A percentile compares a stretch with the other conserved stretches of the same genome.
These are phyloP conservation scores for Diaporthe citriasiana DNA, from an alignment of 2,329 filamentous ascomycete species.

Conservation along the genomic window DNA sequence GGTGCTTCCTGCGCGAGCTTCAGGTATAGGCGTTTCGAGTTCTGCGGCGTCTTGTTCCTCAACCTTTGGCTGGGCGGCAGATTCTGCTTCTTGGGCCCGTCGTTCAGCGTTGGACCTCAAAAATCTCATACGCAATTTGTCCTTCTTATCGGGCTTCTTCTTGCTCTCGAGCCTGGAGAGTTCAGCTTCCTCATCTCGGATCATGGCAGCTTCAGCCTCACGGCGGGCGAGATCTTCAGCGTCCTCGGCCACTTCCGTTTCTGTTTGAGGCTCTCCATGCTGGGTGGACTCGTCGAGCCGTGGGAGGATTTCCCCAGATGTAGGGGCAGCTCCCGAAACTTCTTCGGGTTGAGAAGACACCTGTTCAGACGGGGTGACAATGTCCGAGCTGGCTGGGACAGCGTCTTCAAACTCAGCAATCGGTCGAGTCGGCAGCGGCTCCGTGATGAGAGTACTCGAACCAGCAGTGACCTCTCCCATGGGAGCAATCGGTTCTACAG, in stretches of 20 bases:
- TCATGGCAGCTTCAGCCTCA: constrained; percentile 23
- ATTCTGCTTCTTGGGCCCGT: constrained; percentile 37
- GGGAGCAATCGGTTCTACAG: background rate
- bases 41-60: background rate
- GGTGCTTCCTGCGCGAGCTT: background rate
- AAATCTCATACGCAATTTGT: constrained; percentile 37
- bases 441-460: background rate
- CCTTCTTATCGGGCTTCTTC: constrained; percentile 40
- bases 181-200: constrained; percentile 35
- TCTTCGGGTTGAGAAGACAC: background rate
- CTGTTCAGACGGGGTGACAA: background rate
- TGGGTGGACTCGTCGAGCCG: background rate
- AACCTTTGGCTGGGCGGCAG: background rate
- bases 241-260: background rate
- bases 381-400: background rate
- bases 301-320: background rate
- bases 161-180: constrained; percentile 36
- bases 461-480: background rate
- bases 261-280: background rate
- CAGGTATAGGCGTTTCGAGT: background rate
- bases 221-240: constrained; percentile 11
- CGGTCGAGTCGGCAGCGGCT: background rate
- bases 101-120: constrained; percentile 34
- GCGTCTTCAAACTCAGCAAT: background rate
- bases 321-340: background rate